Base-by-base conservation (phyloP, 2,329 filamentous ascomycete genomes). In the Epichloe gansuensis region DNA sequence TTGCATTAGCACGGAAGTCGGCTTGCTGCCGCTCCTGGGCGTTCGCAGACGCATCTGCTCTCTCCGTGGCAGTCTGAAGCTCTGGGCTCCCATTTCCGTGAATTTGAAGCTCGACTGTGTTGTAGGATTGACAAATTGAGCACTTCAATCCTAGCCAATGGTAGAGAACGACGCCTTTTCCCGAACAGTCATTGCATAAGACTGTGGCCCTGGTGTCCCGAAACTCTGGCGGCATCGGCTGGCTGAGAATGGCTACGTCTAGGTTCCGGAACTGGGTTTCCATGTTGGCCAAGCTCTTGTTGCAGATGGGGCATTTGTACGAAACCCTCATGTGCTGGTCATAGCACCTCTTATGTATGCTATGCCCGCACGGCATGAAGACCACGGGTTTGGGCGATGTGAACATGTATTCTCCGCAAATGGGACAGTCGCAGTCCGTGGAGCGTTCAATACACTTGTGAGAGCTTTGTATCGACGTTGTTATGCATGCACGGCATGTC, bases 71-170 rank as follows among this genome's bases (percentile, higher is more conserved):
- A 15, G 59, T 58, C 43, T 63, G 63, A 5, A 61, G 59, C 27
- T 61, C 57, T 42, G 56, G 59, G 21, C 57, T 60, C 39, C 63
- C 63, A 12, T 68, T 63, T 38, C 79, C 78, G 34, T 81, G 68
- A 40, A 85, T 78, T 52, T 78, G 78, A 27, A 85, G 66, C 60
- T 85, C 78, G 15, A 77, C 78, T 0, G 83, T 87, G 60, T 87
- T 87, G 61, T 85, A 87, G 3, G 82, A 85, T 42, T 75, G 71
- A 61, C 83, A 87, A 38, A 84, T 80, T 13, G 76, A 82, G 64
- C 93, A 98, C 67, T 95, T 95, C 45, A 95, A 74, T 0, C 93
- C 93, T 4, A 97, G 74, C 89, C 93, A 98, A 68, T 98, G 93
- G 64, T 94, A 98, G 34, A 80, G 78, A 23, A 93, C 89, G 23